Evolutionary conservation across 2,329 filamentous ascomycete species (phyloP).

Genomic region (Exophiala viscosa): DNA sequence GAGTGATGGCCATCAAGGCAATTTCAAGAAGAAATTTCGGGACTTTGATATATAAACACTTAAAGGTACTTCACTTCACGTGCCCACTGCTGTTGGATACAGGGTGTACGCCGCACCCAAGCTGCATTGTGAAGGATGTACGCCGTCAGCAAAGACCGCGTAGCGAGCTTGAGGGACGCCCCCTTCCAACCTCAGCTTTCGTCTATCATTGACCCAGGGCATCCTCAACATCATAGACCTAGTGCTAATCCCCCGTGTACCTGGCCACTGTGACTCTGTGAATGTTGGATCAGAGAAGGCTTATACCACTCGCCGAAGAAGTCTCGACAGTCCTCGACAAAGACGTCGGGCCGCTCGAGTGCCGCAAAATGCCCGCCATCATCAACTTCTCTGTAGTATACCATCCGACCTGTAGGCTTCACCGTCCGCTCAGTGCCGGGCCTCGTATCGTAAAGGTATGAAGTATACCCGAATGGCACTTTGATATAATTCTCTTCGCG

Average conservation of each 20-base stretch:
- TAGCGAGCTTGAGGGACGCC: too few species aligned
- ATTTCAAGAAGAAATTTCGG: too few species aligned
- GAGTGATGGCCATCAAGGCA: too few species aligned
- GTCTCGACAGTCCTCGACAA: conserved; percentile 22
- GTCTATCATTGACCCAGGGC: too few species aligned
- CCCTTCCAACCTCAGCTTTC: too few species aligned
- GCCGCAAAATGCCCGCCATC: conserved; percentile 40
- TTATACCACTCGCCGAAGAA: conserved; percentile 12
- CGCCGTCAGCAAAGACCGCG: too few species aligned
- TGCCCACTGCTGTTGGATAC: too few species aligned
- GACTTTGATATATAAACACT: too few species aligned
- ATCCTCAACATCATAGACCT: too few species aligned
- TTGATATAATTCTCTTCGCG: conserved; percentile 22
- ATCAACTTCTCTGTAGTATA: conserved; percentile 33
- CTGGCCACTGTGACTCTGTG: not conserved
- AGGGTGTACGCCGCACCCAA: too few species aligned
- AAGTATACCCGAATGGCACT: conserved; percentile 44
- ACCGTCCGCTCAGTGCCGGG: conserved; percentile 38
- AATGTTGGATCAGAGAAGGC: not conserved
- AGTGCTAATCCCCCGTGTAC: not conserved
- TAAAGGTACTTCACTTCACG: too few species aligned
- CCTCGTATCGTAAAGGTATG: conserved; percentile 43
- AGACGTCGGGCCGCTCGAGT: conserved; percentile 26
- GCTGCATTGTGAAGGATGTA: too few species aligned
- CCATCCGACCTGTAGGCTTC: conserved; percentile 37